Conservation (phyloP, 1,284 basidiomycete genomes). For the Cutaneotrichosporon cavernicola region DNA sequence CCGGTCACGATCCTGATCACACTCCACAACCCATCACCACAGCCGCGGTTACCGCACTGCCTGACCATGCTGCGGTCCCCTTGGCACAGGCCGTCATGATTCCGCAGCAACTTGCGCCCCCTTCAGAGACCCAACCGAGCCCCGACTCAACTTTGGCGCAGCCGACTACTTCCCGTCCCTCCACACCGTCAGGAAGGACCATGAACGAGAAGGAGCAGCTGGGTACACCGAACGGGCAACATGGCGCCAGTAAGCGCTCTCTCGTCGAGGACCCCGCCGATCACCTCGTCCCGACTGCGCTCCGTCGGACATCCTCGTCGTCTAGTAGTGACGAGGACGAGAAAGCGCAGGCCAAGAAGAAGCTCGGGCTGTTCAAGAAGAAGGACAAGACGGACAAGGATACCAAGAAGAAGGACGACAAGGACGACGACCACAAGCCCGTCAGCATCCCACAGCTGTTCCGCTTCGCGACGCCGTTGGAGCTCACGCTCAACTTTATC, state of each 20-base stretch:
- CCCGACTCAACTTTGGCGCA: no score
- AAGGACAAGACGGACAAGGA: constrained; percentile 20
- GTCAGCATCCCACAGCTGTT: constrained; percentile 43
- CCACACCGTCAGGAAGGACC: not conserved
- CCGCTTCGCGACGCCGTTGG: constrained; percentile 43
- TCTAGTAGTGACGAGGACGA: not conserved
- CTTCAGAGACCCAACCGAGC: not conserved
- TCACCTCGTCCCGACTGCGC: not conserved
- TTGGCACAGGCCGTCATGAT: not conserved
- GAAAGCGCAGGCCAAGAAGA: constrained; percentile 16
- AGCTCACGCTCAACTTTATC: constrained; percentile 43
- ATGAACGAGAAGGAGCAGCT: constrained; percentile 7
- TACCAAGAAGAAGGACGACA: constrained; percentile 7
- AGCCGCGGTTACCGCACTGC: not conserved
- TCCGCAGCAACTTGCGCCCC: not conserved
- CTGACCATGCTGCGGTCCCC: not conserved
- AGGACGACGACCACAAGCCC: constrained; percentile 23
- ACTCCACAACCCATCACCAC: not conserved
- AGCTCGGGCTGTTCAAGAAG: constrained; percentile 12
- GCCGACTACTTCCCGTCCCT: not conserved
- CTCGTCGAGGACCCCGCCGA: constrained; percentile 15
- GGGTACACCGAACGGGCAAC: no score
- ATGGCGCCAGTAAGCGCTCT: not conserved
- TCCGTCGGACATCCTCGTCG: not conserved
- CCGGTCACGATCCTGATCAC: not conserved